These are phyloP conservation scores for Aspergillus bertholletiae DNA, from an alignment of 495 filamentous ascomycete species.

Conservation along the genomic window DNA sequence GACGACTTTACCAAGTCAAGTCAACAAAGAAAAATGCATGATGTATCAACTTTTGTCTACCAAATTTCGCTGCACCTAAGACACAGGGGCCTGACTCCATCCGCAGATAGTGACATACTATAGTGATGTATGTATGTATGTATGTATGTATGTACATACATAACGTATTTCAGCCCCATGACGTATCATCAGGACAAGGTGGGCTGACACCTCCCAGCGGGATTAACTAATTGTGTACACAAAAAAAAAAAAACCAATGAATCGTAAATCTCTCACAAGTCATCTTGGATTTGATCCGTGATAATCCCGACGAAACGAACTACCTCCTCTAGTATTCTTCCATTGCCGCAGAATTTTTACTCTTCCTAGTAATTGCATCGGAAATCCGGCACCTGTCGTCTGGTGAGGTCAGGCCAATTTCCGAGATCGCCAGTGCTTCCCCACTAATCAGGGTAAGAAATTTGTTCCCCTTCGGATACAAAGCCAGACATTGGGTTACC, in stretches of 20 bases:
- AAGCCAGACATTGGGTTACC: neutral
- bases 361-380: neutral
- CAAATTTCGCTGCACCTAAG: too few relatives aligned
- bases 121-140: too few relatives aligned
- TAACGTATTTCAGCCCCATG: too few relatives aligned
- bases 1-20: too few relatives aligned
- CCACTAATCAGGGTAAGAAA: neutral
- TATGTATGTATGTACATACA: too few relatives aligned
- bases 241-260: neutral
- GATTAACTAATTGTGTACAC: too few relatives aligned
- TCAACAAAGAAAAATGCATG: too few relatives aligned
- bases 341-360: neutral
- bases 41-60: too few relatives aligned
- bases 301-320: neutral
- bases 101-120: too few relatives aligned
- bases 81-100: too few relatives aligned
- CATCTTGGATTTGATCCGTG: neutral
- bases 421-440: neutral
- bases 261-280: neutral
- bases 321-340: neutral
- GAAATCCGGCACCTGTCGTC: neutral
- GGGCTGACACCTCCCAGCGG: too few relatives aligned
- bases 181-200: too few relatives aligned
- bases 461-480: neutral
- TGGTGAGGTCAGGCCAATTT: neutral